phyloP scores from a whole-genome alignment of 1,284 basidiomycete genomes.

The Porogramme epimiltina region DNA sequence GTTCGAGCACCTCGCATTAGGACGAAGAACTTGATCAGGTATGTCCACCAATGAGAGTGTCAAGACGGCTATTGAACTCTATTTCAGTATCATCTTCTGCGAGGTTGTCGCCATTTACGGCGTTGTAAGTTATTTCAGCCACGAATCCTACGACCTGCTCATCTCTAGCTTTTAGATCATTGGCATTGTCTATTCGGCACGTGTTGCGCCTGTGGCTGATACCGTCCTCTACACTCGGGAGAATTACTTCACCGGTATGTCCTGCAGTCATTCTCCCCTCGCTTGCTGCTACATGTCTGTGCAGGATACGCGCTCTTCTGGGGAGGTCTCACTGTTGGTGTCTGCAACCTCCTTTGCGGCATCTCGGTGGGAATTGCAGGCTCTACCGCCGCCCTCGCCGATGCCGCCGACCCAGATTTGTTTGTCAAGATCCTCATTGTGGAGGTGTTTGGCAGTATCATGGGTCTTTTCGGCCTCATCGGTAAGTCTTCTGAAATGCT shows the following conservation, averaged over 20 bases:
- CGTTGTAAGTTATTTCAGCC: constrained; percentile 61
- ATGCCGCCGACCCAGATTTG: constrained; percentile 89
- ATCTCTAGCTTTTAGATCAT: constrained; percentile 64
- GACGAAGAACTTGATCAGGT: constrained; percentile 99
- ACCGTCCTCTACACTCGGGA: constrained; percentile 71
- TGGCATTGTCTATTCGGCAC: constrained; percentile 91
- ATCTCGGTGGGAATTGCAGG: constrained; percentile 90
- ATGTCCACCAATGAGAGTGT: constrained; percentile 20
- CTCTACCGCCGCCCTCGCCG: constrained; percentile 88
- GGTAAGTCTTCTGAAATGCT: constrained; percentile 53
- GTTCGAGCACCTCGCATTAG: constrained; percentile 93
- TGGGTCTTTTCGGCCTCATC: constrained; percentile 91
- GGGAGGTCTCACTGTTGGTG: constrained; percentile 89
- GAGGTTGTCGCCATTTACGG: constrained; percentile 98
- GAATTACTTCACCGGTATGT: constrained; percentile 88
- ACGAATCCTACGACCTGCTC: background rate
- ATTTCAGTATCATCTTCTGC: constrained; percentile 92
- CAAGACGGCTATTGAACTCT: background rate
- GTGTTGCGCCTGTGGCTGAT: constrained; percentile 65
- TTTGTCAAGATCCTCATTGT: constrained; percentile 96
- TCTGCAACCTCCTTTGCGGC: constrained; percentile 93
- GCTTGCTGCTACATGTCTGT: background rate
- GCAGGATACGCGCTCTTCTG: constrained; percentile 91
- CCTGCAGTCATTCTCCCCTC: too few relatives aligned
- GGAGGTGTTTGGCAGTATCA: constrained; percentile 92